phyloP scores from a whole-genome alignment of 1,284 basidiomycete species.

The Leccinum pachyderme region DNA sequence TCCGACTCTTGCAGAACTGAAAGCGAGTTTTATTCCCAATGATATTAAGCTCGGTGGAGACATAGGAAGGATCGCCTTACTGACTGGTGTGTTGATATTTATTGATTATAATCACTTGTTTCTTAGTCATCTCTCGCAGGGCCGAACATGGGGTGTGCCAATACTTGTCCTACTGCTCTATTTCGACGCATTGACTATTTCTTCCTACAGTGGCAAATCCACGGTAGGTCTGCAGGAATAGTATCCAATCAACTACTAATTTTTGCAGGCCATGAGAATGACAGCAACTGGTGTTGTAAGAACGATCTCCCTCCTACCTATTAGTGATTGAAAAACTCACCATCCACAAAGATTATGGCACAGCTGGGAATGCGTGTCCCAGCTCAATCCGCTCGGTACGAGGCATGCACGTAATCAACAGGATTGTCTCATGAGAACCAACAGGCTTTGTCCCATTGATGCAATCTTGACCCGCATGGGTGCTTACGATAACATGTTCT shows the following conservation, averaged over 20 bases:
- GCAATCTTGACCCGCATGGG: constrained; percentile 98
- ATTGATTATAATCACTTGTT: neutral
- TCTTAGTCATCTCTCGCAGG: constrained; percentile 39
- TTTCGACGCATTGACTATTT: constrained; percentile 1
- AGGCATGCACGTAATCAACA: neutral
- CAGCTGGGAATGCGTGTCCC: constrained; percentile 98
- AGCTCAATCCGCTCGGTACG: constrained; percentile 74
- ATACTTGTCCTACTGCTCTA: neutral
- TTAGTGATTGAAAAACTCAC: constrained; percentile 5
- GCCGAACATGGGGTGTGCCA: constrained; percentile 85
- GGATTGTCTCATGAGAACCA: neutral
- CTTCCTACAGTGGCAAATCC: constrained; percentile 69
- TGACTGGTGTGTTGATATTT: constrained; percentile 67
- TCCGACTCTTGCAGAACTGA: constrained; percentile 71
- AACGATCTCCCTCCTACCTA: neutral
- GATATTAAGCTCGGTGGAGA: constrained; percentile 84
- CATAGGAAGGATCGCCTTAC: constrained; percentile 76
- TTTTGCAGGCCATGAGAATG: constrained; percentile 81
- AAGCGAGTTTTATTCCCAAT: constrained; percentile 90
- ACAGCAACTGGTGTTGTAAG: constrained; percentile 87
- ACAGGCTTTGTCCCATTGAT: constrained; percentile 85
- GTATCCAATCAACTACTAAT: constrained; percentile 2
- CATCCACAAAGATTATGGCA: constrained; percentile 81
- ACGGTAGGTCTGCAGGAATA: constrained; percentile 49
- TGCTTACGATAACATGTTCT: constrained; percentile 97